Percentiles rank a stretch among this genome's conserved stretches.
Evolutionary conservation across 2,329 filamentous ascomycete genomes (phyloP).

Genomic region (Fusarium subglutinans): DNA sequence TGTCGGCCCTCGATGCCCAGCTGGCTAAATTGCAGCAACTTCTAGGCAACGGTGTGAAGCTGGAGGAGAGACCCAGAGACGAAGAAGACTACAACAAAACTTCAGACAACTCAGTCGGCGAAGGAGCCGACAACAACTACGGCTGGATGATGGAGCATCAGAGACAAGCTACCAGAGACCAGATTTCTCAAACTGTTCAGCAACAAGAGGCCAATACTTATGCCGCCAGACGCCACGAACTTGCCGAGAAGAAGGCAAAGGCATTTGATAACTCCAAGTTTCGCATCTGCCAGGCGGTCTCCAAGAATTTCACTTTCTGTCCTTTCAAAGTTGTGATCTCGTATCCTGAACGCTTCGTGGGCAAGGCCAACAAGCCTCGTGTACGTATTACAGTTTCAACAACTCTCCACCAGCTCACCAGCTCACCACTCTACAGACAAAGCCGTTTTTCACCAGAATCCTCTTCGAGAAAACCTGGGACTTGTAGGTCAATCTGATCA

Average conservation of each 20-base stretch:
- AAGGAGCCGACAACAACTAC: not conserved
- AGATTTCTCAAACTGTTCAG: not conserved
- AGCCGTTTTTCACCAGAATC: slow-evolving; percentile 65
- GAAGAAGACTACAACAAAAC: not conserved
- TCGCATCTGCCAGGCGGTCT: slow-evolving; percentile 36
- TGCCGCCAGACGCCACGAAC: slow-evolving; percentile 1
- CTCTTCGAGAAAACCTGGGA: slow-evolving; percentile 75
- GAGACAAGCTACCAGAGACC: not conserved
- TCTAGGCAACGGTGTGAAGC: slow-evolving; percentile 33
- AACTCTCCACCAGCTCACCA: not conserved
- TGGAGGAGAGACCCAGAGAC: slow-evolving; percentile 15
- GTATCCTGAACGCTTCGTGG: slow-evolving; percentile 69
- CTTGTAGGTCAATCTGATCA: slow-evolving; percentile 64
- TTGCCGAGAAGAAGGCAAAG: slow-evolving; percentile 4
- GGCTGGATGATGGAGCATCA: slow-evolving; percentile 3
- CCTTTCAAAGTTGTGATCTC: slow-evolving; percentile 63
- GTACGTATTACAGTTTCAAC: slow-evolving; percentile 46
- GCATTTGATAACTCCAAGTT: slow-evolving; percentile 41
- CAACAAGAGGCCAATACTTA: not conserved
- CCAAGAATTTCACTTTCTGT: slow-evolving; percentile 51
- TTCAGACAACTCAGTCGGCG: not conserved
- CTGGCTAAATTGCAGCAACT: slow-evolving; percentile 34
- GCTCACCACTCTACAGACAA: slow-evolving; percentile 47
- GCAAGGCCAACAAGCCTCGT: slow-evolving; percentile 59
- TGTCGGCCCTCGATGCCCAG: slow-evolving; percentile 33